phyloP scores from a whole-genome alignment of 1,139 yeast genomes.

The Kodamaea arcana region DNA sequence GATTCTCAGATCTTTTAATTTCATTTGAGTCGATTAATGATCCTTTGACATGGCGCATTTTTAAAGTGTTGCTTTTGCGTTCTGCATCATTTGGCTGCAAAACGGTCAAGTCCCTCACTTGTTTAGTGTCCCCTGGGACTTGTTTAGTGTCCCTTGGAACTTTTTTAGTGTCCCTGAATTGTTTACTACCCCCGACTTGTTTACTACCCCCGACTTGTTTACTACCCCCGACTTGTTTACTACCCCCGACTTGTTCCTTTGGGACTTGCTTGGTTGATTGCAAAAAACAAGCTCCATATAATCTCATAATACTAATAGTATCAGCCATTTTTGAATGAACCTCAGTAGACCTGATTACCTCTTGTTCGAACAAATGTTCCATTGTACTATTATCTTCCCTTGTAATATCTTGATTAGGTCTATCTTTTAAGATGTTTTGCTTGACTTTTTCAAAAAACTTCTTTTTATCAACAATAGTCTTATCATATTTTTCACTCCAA shows the following conservation, averaged over 20 bases:
- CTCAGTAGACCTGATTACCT: conserved; percentile 14
- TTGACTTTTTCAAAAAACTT: conserved; percentile 14
- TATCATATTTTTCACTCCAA: conserved; percentile 22
- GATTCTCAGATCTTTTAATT: no score
- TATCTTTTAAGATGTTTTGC: conserved; percentile 8
- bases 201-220: conserved; percentile 4
- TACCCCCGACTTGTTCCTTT: conserved; percentile 4
- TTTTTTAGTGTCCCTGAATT: no score
- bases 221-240: conserved; percentile 4
- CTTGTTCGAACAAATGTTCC: conserved; percentile 14
- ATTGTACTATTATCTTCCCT: conserved; percentile 18
- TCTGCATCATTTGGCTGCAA: no score
- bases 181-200: conserved; percentile 1
- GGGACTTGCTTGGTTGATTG: not conserved
- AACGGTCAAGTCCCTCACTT: no score
- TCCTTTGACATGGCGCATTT: no score
- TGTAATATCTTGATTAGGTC: conserved; percentile 11
- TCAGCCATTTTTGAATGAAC: conserved; percentile 37
- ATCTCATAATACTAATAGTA: conserved; percentile 26
- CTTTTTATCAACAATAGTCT: conserved; percentile 24
- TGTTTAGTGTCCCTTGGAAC: no score
- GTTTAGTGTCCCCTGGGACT: no score
- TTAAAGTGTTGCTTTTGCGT: no score
- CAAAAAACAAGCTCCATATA: conserved; percentile 37
- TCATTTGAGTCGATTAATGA: no score